A percentile compares a stretch with the other conserved stretches of the same genome.
Conservation (phyloP, 306 rosid species). For the Dalbergia oliveri region DNA sequence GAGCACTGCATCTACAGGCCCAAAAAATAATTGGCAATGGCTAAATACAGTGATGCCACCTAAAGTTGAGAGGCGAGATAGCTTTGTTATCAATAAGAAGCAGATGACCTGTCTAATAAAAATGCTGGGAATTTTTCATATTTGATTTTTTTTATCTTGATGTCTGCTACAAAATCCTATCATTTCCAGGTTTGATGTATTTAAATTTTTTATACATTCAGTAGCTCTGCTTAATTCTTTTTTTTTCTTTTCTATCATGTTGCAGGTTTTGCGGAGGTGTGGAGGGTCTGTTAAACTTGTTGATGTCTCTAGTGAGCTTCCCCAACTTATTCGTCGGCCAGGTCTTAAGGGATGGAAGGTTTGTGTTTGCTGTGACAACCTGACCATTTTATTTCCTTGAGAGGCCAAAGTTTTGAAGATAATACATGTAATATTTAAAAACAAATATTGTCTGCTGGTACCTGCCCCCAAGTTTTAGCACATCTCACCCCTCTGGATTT, state of each 20-base stretch:
- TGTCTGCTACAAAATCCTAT: neutral
- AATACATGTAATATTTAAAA: neutral
- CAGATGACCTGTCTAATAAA: neutral
- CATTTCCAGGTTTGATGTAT: neutral
- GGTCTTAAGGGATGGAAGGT: slow-evolving; percentile 97
- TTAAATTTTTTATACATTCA: neutral
- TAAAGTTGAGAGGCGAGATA: neutral
- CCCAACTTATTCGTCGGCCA: slow-evolving; percentile 81
- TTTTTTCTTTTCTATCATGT: slow-evolving; percentile 7
- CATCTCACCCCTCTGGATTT: neutral
- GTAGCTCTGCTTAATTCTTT: neutral
- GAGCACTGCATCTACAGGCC: slow-evolving; percentile 1
- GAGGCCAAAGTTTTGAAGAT: slow-evolving; percentile 16
- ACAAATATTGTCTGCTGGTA: slow-evolving; percentile 12
- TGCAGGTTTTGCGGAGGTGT: slow-evolving; percentile 85
- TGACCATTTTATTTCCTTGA: slow-evolving; percentile 19
- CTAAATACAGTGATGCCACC: neutral
- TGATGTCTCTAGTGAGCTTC: slow-evolving; percentile 92
- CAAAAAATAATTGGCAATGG: neutral
- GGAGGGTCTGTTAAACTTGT: slow-evolving; percentile 83
- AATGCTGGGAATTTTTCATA: neutral
- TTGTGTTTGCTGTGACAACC: slow-evolving; percentile 41
- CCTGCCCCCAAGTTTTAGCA: slow-evolving; percentile 19
- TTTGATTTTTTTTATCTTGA: neutral
- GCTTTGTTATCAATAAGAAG: neutral